Evolutionary conservation across 2,329 filamentous ascomycete genomes (phyloP), one percentile per base, ranked within the genome.

Genomic region (Pseudonectria buxi): DNA sequence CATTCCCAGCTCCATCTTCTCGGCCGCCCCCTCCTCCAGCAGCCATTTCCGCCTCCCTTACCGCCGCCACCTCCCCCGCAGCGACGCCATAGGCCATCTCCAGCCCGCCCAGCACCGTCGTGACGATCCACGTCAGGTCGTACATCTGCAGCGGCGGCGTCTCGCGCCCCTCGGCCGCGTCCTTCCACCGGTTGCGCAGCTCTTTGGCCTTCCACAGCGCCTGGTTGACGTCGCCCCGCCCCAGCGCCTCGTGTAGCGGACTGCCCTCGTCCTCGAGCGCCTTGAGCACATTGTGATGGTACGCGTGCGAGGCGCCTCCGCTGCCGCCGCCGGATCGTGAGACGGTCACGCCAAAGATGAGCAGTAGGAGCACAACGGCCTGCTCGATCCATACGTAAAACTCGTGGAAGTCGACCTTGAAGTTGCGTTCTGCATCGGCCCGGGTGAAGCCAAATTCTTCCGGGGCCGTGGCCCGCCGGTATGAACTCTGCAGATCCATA

Each of bases 371-470:
- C 2, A 84, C 78, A 7, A 86, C 65, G 0, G 80, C 81, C 22
- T 83, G 75, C 59, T 87, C 83, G 6, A 86, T 71, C 25, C 84
- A 69, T 33, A 77, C 76, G 61, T 86, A 86, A 56, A 81, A 86
- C 51, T 87, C 83, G 58, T 83, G 79, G 44, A 86, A 87, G 51
- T 86, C 83, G 7, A 86, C 69, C 56, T 86, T 86, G 65, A 86
- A 86, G 69, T 85, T 85, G 12, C 75, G 68, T 56, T 81, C 76
- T 0, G 72, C 72, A 44, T 74, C 69, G 5, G 56, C 54, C 14
- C 53, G 49, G 0, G 58, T 48, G 29, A 67, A 63, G 27, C 53
- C 58, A 24, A 48, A 55, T 2, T 54, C 50, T 2, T 54, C 38
- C 6, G 63, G 62, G 25, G 61, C 55, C 15, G 63, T 61, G 0